Percentiles rank a stretch among this genome's conserved stretches.
phyloP scores from a whole-genome alignment of 257 asterid species.

The Nicotiana paniculata region DNA sequence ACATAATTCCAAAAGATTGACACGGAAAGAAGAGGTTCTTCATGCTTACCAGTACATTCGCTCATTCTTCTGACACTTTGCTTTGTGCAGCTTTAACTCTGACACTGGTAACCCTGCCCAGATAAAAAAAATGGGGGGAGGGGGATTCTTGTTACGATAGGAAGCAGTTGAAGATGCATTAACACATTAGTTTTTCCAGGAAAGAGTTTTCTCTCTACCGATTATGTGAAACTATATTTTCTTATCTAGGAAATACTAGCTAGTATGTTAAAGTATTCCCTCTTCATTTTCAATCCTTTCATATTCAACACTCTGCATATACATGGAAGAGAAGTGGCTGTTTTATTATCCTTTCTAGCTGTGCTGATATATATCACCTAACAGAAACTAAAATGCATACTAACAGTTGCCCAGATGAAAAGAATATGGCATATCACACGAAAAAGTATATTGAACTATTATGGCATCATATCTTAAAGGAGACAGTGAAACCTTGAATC shows the following conservation, averaged over 20 bases:
- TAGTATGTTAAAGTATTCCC: not conserved
- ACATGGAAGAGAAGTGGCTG: not conserved
- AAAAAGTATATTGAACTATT: not conserved
- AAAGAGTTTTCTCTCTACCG: not conserved
- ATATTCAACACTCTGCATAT: not conserved
- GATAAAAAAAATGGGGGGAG: not conserved
- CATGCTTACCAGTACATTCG: constrained; percentile 64
- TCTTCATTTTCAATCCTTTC: not conserved
- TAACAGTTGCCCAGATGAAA: not conserved
- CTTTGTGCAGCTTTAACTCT: constrained; percentile 31
- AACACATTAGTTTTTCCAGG: not conserved
- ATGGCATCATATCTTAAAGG: not conserved
- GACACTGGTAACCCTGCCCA: constrained; percentile 50
- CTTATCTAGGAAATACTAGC: not conserved
- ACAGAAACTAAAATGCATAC: not conserved
- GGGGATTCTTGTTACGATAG: not conserved
- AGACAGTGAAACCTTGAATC: constrained; percentile 41
- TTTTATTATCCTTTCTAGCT: not conserved
- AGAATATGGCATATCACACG: not conserved
- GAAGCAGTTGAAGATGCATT: constrained; percentile 5
- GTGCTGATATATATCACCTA: not conserved
- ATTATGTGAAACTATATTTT: not conserved
- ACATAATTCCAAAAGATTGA: not conserved
- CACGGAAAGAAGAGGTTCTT: constrained; percentile 4
- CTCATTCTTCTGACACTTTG: constrained; percentile 28